A percentile compares a stretch with the other conserved stretches of the same genome.
Evolutionary conservation across 2,329 filamentous ascomycete genomes (phyloP).

Genomic region (Colletotrichum liriopes): DNA sequence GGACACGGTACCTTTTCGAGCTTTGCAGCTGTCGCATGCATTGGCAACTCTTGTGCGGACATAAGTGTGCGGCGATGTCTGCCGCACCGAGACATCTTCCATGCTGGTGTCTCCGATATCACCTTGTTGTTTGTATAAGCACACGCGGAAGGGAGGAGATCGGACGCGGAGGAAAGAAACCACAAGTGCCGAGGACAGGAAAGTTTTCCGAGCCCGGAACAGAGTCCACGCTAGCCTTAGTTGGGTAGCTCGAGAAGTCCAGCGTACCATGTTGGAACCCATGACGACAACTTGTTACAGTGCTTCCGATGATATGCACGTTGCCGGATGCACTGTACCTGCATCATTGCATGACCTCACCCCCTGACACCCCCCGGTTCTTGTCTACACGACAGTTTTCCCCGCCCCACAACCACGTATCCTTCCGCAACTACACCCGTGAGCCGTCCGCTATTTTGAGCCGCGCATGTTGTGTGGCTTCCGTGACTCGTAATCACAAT

Average conservation of each 20-base stretch:
- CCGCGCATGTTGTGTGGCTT: conserved; percentile 14
- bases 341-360: neutral
- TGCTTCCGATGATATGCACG: conserved; percentile 5
- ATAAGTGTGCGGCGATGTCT: conserved; percentile 34
- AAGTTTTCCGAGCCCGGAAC: conserved; percentile 25
- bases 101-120: conserved; percentile 34
- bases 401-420: neutral
- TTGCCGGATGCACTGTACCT: conserved; percentile 33
- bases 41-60: conserved; percentile 62
- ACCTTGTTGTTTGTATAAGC: conserved; percentile 11
- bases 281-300: conserved; percentile 3
- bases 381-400: neutral
- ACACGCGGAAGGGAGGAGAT: conserved; percentile 36
- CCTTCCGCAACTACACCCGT: neutral
- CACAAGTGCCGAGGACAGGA: conserved; percentile 6
- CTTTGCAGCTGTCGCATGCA: conserved; percentile 70
- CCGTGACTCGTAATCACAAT: conserved; percentile 14
- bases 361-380: neutral
- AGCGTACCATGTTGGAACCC: neutral
- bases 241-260: neutral
- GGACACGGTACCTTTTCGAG: conserved; percentile 57
- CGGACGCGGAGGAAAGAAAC: conserved; percentile 33
- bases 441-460: neutral
- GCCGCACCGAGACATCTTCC: conserved; percentile 39
- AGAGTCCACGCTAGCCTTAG: conserved; percentile 11